Evolutionary conservation across 2,329 filamentous ascomycete species (phyloP), one percentile per base, ranked within the genome.

Genomic region (Cladophialophora bantiana): DNA sequence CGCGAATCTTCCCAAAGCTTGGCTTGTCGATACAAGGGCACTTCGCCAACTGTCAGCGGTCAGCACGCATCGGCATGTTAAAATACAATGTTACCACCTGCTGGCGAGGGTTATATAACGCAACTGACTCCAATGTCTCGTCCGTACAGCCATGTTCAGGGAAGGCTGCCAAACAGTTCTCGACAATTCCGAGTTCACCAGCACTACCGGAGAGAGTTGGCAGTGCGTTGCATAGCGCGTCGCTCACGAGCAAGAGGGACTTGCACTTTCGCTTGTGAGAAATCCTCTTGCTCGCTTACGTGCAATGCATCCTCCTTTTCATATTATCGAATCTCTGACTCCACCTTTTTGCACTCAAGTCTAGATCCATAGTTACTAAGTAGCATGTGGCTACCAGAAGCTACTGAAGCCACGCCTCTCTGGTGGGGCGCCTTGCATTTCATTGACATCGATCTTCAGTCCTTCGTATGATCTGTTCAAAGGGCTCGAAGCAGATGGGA

Each of bases 401-500:
- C 45, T 50, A 50, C 45, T 50, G 45, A 50, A 50, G 45, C 45
- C 45, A 50, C 45, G 15, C 18, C 12, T 50, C 45, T 31, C 12
- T 50, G 20, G 45, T 50, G 45, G 45, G 45, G 45, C 45, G 13
- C 9, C 7, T 50, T 13, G 45, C 15, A 9, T 50, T 50, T 12
- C 13, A 10, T 26, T 50, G 3, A 26, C 15, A 20, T 50, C 45
- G 18, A 50, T 2, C 10, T 4, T 50, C 45, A 3, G 20, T 13
- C 9, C 18, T 31, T 5, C 10, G 20, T 50, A 20, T 10, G 18
- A 50, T 26, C 15, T 12, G 26, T 26, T 6, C 9, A 31, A 40
- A 42, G 40, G 40, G 5, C 40, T 42, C n/a, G 40, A 42, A 50
- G 13, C 9, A 31, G 45, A 20, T 12, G 4, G 20, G 26, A 50